Percentiles rank a stretch among this genome's conserved stretches.
phyloP scores from a whole-genome alignment of 2,329 filamentous ascomycete genomes.

The Fusarium odoratissimum region DNA sequence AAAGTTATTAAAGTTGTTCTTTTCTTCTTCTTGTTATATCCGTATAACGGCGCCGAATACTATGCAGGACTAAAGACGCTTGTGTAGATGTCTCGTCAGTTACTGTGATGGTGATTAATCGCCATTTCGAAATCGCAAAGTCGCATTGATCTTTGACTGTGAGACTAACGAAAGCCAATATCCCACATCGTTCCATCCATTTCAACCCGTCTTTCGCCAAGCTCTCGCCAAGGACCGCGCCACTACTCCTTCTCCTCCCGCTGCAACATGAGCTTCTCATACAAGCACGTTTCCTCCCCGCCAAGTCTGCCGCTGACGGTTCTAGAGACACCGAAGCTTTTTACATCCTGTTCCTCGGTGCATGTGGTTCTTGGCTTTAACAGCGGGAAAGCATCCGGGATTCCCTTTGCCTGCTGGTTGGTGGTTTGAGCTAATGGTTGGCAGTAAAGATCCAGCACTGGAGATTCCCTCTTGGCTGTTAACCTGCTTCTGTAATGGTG shows the following conservation, averaged over 20 bases:
- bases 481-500: neutral
- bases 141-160: rapidly evolving
- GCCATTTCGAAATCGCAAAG: neutral
- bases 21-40: neutral
- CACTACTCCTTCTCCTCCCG: constrained; percentile 6
- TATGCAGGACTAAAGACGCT: too few relatives aligned
- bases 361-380: neutral
- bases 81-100: too few relatives aligned
- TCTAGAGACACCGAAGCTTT: neutral
- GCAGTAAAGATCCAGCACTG: neutral
- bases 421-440: neutral
- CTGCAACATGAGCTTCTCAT: constrained; percentile 2
- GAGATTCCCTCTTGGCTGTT: rapidly evolving
- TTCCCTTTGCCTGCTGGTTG: neutral
- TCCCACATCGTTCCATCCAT: neutral
- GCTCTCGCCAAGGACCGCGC: constrained; percentile 26
- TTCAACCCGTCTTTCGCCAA: constrained; percentile 3
- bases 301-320: constrained; percentile 8
- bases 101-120: too few relatives aligned
- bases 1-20: neutral
- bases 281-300: constrained; percentile 4
- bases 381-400: too few relatives aligned
- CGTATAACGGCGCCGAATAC: neutral
- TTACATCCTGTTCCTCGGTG: neutral
- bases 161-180: neutral